These are phyloP conservation scores for Strobilomyces confusus DNA, from an alignment of 768 basidiomycete genomes.

Conservation along the genomic window DNA sequence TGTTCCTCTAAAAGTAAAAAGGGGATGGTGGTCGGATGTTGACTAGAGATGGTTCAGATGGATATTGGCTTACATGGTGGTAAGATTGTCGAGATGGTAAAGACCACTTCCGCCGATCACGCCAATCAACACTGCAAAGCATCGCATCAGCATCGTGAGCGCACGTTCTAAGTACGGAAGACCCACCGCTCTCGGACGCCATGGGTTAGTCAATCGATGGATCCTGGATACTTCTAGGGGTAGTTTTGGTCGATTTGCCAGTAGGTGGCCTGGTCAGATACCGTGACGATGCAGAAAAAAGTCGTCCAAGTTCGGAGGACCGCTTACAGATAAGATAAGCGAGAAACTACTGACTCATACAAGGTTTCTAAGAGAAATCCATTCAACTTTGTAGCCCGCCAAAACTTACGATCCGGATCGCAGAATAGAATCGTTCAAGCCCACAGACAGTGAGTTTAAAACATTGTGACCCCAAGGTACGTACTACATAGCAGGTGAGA, in stretches of 20 bases:
- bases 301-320: neutral
- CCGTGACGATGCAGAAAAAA: neutral
- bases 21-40: neutral
- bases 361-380: no score
- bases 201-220: neutral
- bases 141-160: neutral
- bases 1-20: slow-evolving; percentile 45
- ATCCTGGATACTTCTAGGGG: neutral
- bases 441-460: no score
- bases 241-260: neutral
- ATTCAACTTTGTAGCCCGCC: no score
- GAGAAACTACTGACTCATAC: no score
- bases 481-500: no score
- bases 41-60: neutral
- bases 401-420: no score
- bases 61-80: slow-evolving; percentile 63
- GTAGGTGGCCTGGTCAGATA: neutral
- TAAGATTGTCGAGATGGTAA: slow-evolving; percentile 90
- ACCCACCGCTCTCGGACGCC: slow-evolving; percentile 18
- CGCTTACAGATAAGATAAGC: slow-evolving; percentile 1
- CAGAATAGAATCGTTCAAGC: no score
- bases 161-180: neutral
- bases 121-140: slow-evolving; percentile 64
- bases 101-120: slow-evolving; percentile 91
- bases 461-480: no score